Percentiles rank a stretch among this genome's conserved stretches.
Evolutionary conservation across 2,329 filamentous ascomycete genomes (phyloP).

Genomic region (Dothidotthia symphoricarpi): DNA sequence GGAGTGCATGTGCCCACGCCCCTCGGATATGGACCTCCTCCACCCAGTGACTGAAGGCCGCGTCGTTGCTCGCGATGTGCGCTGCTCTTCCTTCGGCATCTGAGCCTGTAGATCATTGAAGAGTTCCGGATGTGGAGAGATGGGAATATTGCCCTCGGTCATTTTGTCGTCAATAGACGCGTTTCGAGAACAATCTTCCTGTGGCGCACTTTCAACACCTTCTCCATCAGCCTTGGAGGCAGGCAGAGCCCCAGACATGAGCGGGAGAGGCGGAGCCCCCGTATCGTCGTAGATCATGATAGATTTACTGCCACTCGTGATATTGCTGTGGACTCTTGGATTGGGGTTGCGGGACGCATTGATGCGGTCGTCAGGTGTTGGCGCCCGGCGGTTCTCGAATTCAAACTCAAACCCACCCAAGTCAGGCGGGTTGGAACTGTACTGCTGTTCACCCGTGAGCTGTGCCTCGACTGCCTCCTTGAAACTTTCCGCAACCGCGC

Average conservation of each 20-base stretch:
- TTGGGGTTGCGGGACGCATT: conserved; percentile 15
- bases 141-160: conserved; percentile 10
- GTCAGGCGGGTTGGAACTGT: conserved; percentile 18
- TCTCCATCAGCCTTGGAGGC: conserved; percentile 10
- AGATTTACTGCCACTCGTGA: conserved; percentile 82
- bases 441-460: conserved; percentile 30
- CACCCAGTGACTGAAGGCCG: conserved; percentile 20
- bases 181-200: conserved; percentile 8
- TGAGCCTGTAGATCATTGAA: conserved; percentile 15
- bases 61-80: conserved; percentile 17
- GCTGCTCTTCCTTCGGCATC: conserved; percentile 13
- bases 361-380: conserved; percentile 9
- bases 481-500: conserved; percentile 74
- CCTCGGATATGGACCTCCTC: conserved; percentile 34
- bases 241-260: conserved; percentile 54
- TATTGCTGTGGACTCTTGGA: conserved; percentile 51
- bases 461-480: conserved; percentile 71
- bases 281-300: conserved; percentile 81
- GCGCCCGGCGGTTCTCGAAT: conserved; percentile 27
- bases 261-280: conserved; percentile 54
- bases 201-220: background rate
- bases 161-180: conserved; percentile 20
- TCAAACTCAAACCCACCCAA: conserved; percentile 39
- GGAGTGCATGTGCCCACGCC: conserved; percentile 34
- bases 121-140: conserved; percentile 20